Conservation (phyloP, 208 protist genomes). For the Trypanosoma caninum region DNA sequence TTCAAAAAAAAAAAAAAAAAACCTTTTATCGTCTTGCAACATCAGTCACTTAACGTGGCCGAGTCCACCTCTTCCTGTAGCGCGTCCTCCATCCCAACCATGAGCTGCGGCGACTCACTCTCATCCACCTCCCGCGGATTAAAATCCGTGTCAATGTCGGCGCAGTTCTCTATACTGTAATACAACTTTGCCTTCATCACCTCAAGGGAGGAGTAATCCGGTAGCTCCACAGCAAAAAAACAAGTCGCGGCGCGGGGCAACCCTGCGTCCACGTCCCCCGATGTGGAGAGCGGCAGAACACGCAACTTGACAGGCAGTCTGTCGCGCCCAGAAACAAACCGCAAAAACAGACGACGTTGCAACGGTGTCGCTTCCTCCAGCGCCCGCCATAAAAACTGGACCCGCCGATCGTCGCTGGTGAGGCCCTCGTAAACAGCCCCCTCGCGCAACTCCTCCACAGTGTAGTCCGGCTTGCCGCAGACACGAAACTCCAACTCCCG, state of each 20-base stretch:
- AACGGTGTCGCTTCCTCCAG: slow-evolving; percentile 77
- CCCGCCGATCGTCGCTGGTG: slow-evolving; percentile 71
- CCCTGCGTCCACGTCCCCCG: slow-evolving; percentile 78
- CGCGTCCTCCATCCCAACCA: slow-evolving; percentile 48
- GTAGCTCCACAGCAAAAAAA: slow-evolving; percentile 95
- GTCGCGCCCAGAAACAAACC: slow-evolving; percentile 89
- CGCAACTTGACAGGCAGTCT: slow-evolving; percentile 86
- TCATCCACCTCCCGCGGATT: slow-evolving; percentile 74
- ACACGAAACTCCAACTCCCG: slow-evolving; percentile 85
- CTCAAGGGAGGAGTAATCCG: slow-evolving; percentile 92
- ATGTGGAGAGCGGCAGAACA: slow-evolving; percentile 59
- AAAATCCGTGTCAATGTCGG: slow-evolving; percentile 94
- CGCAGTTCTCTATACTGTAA: slow-evolving; percentile 95
- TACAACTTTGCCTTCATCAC: slow-evolving; percentile 92
- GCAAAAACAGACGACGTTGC: slow-evolving; percentile 87
- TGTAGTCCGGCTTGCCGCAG: slow-evolving; percentile 91
- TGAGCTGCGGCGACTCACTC: slow-evolving; percentile 74
- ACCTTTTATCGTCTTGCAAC: background rate
- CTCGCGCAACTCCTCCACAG: slow-evolving; percentile 77
- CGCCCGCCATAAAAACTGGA: slow-evolving; percentile 89
- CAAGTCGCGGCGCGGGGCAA: slow-evolving; percentile 94
- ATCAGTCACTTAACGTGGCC: slow-evolving; percentile 25
- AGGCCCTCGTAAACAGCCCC: slow-evolving; percentile 83
- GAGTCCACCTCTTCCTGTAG: slow-evolving; percentile 42
- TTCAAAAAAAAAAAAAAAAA: background rate